phyloP scores from a whole-genome alignment of 2,329 filamentous ascomycete genomes.

The Parafenestella ontariensis region DNA sequence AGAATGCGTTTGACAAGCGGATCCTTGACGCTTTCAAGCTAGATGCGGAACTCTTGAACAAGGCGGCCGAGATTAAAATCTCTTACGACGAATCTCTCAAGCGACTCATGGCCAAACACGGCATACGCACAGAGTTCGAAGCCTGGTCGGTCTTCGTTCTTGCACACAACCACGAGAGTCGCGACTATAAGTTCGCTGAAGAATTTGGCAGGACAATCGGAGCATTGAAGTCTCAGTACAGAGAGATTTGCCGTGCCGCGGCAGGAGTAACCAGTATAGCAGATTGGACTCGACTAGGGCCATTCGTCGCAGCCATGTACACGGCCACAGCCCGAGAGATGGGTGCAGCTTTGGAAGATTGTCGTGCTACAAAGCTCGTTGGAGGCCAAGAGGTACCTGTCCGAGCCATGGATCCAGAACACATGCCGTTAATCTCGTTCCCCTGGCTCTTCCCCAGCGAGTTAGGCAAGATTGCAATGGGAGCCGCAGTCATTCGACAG shows the following conservation, averaged over 20 bases:
- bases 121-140: slow-evolving; percentile 88
- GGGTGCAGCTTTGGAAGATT: slow-evolving; percentile 63
- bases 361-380: slow-evolving; percentile 48
- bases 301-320: slow-evolving; percentile 88
- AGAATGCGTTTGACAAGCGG: slow-evolving; percentile 75
- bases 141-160: slow-evolving; percentile 88
- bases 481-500: slow-evolving; percentile 8
- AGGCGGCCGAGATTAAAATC: slow-evolving; percentile 71
- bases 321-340: slow-evolving; percentile 77
- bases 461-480: slow-evolving; percentile 71
- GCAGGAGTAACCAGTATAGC: slow-evolving; percentile 56
- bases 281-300: slow-evolving; percentile 62
- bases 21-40: slow-evolving; percentile 71
- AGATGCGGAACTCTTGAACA: slow-evolving; percentile 61
- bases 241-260: slow-evolving; percentile 68
- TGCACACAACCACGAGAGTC: slow-evolving; percentile 71
- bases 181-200: slow-evolving; percentile 87
- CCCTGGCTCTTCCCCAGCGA: slow-evolving; percentile 87
- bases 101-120: slow-evolving; percentile 83
- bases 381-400: slow-evolving; percentile 49
- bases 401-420: slow-evolving; percentile 55
- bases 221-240: slow-evolving; percentile 72
- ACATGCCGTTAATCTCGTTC: slow-evolving; percentile 87
- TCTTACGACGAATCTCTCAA: slow-evolving; percentile 80
- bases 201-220: slow-evolving; percentile 74